A percentile compares a stretch with the other conserved stretches of the same genome.
These are phyloP conservation scores for Yamagishiella unicocca DNA, from an alignment of 139 green algal species.

Conservation along the genomic window DNA sequence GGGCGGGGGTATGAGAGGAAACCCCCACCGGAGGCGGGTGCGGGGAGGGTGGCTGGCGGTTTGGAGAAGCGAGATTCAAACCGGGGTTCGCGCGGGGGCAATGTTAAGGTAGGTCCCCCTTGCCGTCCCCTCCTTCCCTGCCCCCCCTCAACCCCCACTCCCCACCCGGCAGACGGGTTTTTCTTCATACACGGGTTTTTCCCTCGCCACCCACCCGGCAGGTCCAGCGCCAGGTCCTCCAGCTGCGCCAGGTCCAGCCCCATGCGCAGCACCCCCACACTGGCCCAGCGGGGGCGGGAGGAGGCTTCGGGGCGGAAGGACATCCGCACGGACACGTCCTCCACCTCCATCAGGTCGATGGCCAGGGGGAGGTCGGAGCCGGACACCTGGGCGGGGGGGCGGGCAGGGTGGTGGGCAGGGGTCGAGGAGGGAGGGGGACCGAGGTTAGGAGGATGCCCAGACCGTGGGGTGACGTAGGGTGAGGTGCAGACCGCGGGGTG, in stretches of 20 bases:
- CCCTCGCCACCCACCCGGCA: slow-evolving; percentile 63
- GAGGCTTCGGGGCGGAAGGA: slow-evolving; percentile 78
- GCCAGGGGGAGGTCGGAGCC: slow-evolving; percentile 66
- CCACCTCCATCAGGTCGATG: slow-evolving; percentile 75
- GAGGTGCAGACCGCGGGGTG: not conserved
- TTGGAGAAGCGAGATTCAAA: no score
- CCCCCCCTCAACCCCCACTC: not conserved
- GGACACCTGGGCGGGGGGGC: slow-evolving; percentile 13
- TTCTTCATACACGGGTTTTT: not conserved
- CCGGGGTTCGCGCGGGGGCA: no score
- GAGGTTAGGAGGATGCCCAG: not conserved
- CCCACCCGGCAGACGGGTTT: not conserved
- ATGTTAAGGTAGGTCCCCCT: no score
- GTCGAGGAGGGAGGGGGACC: not conserved
- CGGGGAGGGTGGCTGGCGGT: no score
- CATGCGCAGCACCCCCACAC: slow-evolving; percentile 52
- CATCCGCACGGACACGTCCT: slow-evolving; percentile 66
- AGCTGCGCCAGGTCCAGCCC: slow-evolving; percentile 85
- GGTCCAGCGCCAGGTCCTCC: slow-evolving; percentile 74
- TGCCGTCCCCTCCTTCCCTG: no score
- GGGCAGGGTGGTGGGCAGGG: not conserved
- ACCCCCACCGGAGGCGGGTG: no score
- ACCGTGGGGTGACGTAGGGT: not conserved
- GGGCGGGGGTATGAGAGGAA: not conserved
- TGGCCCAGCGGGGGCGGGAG: slow-evolving; percentile 67